Evolutionary conservation across 768 basidiomycete genomes (phyloP).

Genomic region (Pisolithus sp.): DNA sequence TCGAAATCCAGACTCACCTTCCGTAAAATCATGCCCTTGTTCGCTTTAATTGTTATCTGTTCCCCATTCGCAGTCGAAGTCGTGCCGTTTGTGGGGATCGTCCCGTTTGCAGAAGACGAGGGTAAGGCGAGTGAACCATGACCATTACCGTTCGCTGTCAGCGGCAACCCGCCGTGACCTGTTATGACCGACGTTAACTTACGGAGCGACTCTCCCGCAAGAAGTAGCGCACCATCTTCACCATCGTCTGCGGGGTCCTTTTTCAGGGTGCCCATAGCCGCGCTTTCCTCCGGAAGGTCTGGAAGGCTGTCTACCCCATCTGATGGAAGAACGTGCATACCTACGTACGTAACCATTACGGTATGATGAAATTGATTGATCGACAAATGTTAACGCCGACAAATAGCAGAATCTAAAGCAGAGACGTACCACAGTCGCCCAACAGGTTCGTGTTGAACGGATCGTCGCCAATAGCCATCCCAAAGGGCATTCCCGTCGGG

Average conservation of each 20-base stretch:
- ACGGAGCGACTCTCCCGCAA: conserved; percentile 1
- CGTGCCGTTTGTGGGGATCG: conserved; percentile 8
- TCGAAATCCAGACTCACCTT: conserved; percentile 41
- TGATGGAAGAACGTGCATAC: conserved; percentile 18
- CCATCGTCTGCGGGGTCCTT: conserved; percentile 26
- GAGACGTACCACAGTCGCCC: conserved; percentile 17
- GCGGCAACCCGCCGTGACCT: not conserved
- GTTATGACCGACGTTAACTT: not conserved
- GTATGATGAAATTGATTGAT: not conserved
- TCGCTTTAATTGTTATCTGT: conserved; percentile 67
- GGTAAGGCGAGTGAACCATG: conserved; percentile 7
- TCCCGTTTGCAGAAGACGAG: conserved; percentile 15
- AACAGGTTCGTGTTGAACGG: conserved; percentile 15
- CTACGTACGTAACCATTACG: conserved; percentile 6
- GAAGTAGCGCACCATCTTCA: conserved; percentile 9
- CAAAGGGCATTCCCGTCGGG: conserved; percentile 2
- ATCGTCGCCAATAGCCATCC: conserved; percentile 14
- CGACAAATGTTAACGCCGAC: not conserved
- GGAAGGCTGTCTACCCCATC: conserved; percentile 20
- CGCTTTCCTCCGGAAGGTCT: conserved; percentile 24
- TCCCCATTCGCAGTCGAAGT: conserved; percentile 20
- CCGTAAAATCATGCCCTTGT: conserved; percentile 89
- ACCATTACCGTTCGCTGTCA: not conserved
- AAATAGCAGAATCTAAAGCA: not conserved
- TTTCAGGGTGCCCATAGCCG: conserved; percentile 11